These are phyloP conservation scores for Graphilbum fragrans DNA, from an alignment of 2,329 filamentous ascomycete genomes.

Conservation along the genomic window DNA sequence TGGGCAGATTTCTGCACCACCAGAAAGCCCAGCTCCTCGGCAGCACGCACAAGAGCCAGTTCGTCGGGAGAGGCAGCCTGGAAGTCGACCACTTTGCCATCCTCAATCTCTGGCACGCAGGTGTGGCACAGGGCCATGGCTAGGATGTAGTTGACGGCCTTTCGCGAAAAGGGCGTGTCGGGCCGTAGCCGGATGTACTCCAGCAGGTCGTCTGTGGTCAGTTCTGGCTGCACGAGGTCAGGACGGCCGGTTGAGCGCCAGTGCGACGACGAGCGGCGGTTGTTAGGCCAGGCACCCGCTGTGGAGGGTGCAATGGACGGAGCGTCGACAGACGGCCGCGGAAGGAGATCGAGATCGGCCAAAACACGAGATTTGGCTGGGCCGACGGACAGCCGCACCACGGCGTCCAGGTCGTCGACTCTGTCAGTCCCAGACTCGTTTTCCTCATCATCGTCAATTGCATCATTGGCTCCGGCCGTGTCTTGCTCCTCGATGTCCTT, in stretches of 20 bases:
- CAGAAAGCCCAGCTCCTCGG: slow-evolving; percentile 72
- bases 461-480: slow-evolving; percentile 5
- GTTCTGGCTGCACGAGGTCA: slow-evolving; percentile 39
- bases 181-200: slow-evolving; percentile 67
- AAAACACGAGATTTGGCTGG: neutral
- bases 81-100: slow-evolving; percentile 48
- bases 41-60: slow-evolving; percentile 71
- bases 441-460: slow-evolving; percentile 3
- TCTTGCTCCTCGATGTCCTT: slow-evolving; percentile 44
- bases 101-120: slow-evolving; percentile 67
- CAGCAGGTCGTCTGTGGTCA: slow-evolving; percentile 61
- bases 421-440: slow-evolving; percentile 1
- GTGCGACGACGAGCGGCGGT: slow-evolving; percentile 33
- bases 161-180: slow-evolving; percentile 63
- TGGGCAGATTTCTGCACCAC: slow-evolving; percentile 63
- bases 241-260: slow-evolving; percentile 36
- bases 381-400: too few relatives aligned
- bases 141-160: slow-evolving; percentile 71
- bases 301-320: too few relatives aligned
- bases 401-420: too few relatives aligned
- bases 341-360: neutral
- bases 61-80: slow-evolving; percentile 89
- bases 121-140: slow-evolving; percentile 83
- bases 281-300: too few relatives aligned
- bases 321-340: neutral